Evolutionary conservation across 148 eudicot species (phyloP).

Genomic region (Pouteria glomerata): DNA sequence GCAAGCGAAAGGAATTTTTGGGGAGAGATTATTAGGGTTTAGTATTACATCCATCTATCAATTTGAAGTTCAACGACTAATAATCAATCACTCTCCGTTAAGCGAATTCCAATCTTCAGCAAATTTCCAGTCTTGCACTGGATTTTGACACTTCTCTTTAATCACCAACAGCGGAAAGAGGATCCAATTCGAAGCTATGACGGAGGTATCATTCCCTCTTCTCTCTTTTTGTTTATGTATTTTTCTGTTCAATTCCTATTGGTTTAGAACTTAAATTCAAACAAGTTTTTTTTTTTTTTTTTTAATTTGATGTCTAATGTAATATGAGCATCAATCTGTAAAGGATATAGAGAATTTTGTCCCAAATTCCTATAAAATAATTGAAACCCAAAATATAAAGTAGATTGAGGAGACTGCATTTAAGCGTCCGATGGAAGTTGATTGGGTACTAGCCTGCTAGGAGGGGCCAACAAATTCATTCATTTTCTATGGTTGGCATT

Average conservation of each 20-base stretch:
- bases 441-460: background rate
- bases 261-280: background rate
- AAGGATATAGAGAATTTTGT: background rate
- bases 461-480: too few species aligned
- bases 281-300: background rate
- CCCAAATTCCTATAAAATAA: background rate
- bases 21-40: background rate
- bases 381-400: background rate
- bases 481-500: too few species aligned
- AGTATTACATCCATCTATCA: background rate
- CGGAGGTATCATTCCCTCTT: conserved; percentile 7
- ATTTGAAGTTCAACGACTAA: background rate
- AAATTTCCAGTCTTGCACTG: background rate
- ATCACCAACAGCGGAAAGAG: background rate
- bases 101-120: background rate
- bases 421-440: background rate
- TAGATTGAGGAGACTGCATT: background rate
- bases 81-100: background rate
- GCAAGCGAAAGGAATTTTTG: too few species aligned
- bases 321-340: background rate
- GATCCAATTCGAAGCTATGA: conserved; percentile 16
- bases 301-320: background rate
- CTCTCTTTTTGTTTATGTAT: background rate
- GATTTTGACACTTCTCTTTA: background rate
- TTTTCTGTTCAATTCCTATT: background rate